Conservation (phyloP, 805 yeast genomes). For the Saturnispora silvae region DNA sequence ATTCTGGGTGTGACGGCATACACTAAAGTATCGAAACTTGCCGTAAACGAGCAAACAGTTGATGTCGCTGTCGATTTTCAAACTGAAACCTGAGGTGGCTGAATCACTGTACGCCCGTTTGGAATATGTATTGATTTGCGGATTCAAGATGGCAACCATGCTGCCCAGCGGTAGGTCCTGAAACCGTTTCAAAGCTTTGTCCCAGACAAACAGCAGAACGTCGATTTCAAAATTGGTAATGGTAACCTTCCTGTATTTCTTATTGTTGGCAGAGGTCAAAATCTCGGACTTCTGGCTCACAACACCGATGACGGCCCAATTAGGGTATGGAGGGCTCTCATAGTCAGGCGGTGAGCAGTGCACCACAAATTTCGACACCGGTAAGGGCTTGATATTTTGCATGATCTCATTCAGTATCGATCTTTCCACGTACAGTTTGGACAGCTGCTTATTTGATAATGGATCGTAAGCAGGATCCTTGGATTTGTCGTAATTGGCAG, state of each 20-base stretch:
- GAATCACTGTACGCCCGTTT: neutral
- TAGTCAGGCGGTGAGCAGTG: slow-evolving; percentile 58
- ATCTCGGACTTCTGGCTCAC: slow-evolving; percentile 48
- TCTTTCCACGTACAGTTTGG: slow-evolving; percentile 36
- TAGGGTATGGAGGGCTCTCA: slow-evolving; percentile 56
- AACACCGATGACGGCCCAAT: slow-evolving; percentile 75
- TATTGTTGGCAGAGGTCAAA: slow-evolving; percentile 30
- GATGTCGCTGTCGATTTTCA: slow-evolving; percentile 41
- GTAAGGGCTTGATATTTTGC: slow-evolving; percentile 40
- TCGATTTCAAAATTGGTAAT: slow-evolving; percentile 56
- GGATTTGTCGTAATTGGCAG: slow-evolving; percentile 1
- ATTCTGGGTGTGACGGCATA: slow-evolving; percentile 40
- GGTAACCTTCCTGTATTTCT: slow-evolving; percentile 49
- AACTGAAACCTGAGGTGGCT: slow-evolving; percentile 31
- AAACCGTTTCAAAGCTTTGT: slow-evolving; percentile 54
- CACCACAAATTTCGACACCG: slow-evolving; percentile 51
- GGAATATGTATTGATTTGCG: slow-evolving; percentile 37
- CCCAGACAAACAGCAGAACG: slow-evolving; percentile 54
- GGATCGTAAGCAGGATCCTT: slow-evolving; percentile 25
- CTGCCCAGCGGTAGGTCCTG: slow-evolving; percentile 73
- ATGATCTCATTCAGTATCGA: slow-evolving; percentile 30
- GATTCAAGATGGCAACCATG: slow-evolving; percentile 65
- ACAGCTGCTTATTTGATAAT: slow-evolving; percentile 33
- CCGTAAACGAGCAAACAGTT: slow-evolving; percentile 67
- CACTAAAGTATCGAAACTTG: slow-evolving; percentile 51